phyloP scores from a whole-genome alignment of 441 rosid genomes.

The Arabidopsis lyrata region DNA sequence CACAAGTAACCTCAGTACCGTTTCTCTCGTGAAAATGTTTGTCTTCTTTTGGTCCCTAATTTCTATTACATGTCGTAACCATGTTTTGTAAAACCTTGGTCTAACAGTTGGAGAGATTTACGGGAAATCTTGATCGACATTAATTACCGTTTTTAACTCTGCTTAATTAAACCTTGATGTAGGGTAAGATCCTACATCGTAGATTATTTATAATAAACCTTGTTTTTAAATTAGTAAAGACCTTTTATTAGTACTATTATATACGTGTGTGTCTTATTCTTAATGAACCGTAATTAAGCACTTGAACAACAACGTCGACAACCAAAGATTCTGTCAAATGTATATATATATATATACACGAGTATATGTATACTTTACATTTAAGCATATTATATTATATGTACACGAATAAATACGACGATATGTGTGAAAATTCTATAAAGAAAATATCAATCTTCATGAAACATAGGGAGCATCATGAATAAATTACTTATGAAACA shows the following conservation, averaged over 20 bases:
- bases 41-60: conserved; percentile 23
- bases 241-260: not conserved
- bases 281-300: not conserved
- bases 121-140: conserved; percentile 9
- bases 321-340: not conserved
- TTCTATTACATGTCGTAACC: conserved; percentile 24
- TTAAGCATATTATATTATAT: not conserved
- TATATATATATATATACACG: not conserved
- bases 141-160: conserved; percentile 1
- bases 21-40: conserved; percentile 35
- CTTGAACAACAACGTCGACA: conserved; percentile 7
- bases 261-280: not conserved
- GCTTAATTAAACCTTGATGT: not conserved
- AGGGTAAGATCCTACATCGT: conserved; percentile 19
- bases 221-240: conserved; percentile 9
- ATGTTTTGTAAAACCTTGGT: conserved; percentile 11
- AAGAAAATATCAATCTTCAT: not conserved
- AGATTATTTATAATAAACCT: not conserved
- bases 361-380: not conserved
- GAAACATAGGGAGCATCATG: not conserved
- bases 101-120: conserved; percentile 23
- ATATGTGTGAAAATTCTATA: not conserved
- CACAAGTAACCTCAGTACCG: conserved; percentile 29
- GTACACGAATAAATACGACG: not conserved
- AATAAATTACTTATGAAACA: not conserved